phyloP scores from a whole-genome alignment of 1,284 basidiomycete species.

The Trichosporon sp. region DNA sequence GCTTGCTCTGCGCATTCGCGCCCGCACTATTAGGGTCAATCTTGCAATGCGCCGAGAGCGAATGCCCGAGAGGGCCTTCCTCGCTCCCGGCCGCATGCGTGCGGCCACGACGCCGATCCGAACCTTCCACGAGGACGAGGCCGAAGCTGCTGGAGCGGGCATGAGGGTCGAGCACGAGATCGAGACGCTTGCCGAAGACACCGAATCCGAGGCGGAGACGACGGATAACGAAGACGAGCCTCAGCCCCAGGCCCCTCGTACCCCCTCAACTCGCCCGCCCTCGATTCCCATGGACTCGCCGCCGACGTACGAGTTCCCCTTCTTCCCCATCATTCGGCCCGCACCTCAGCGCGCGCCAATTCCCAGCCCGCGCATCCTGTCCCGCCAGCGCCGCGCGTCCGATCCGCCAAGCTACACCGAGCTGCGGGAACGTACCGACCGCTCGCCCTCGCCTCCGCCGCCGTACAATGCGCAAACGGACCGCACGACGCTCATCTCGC shows the following conservation, averaged over 20 bases:
- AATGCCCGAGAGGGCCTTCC: background rate
- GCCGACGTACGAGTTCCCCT: conserved; percentile 14
- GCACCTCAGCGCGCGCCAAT: background rate
- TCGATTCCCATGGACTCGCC: conserved; percentile 1
- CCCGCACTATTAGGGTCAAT: background rate
- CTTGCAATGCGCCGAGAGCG: background rate
- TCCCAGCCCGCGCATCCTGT: background rate
- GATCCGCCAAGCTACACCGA: conserved; percentile 14
- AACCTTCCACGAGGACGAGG: background rate
- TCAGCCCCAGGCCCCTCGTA: background rate
- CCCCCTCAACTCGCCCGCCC: background rate
- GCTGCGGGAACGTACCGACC: background rate
- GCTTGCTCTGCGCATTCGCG: background rate
- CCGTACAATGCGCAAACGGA: conserved; percentile 40
- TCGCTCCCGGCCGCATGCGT: background rate
- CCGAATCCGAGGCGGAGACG: background rate
- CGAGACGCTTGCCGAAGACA: background rate
- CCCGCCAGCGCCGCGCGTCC: background rate
- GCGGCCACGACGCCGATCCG: background rate
- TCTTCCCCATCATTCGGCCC: conserved; percentile 10
- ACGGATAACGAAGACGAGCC: background rate
- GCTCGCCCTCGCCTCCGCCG: conserved; percentile 34
- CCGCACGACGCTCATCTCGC: conserved; percentile 23
- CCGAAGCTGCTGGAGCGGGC: background rate
- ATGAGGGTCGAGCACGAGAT: background rate